Percentiles rank a stretch among this genome's conserved stretches.
Conservation (phyloP, 495 filamentous ascomycete genomes). For the Copromyces sp. region DNA sequence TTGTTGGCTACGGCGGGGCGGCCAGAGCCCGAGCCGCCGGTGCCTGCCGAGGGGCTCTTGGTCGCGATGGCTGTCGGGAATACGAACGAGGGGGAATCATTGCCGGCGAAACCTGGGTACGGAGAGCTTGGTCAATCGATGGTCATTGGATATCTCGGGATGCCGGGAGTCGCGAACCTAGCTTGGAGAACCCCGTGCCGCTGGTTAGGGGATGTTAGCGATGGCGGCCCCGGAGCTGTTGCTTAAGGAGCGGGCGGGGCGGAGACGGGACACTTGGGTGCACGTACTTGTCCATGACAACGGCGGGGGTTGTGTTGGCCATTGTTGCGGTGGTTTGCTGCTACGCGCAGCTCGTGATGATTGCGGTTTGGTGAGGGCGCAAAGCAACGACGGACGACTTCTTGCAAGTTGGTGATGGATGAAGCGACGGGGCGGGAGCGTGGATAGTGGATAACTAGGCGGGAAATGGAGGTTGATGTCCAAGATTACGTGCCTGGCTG, state of each 20-base stretch:
- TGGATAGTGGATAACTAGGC: background rate
- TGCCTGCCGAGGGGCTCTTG: conserved; percentile 62
- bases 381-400: background rate
- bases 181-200: conserved; percentile 97
- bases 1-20: conserved; percentile 86
- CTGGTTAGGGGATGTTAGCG: conserved; percentile 38
- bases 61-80: conserved; percentile 98
- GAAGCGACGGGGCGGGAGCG: conserved; percentile 8
- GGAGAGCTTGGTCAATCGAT: conserved; percentile 5
- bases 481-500: conserved; percentile 27
- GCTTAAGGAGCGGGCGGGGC: conserved; percentile 8
- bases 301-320: conserved; percentile 97
- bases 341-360: conserved; percentile 16
- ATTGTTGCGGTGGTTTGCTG: conserved; percentile 40
- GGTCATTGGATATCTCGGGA: background rate
- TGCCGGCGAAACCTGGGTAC: conserved; percentile 84
- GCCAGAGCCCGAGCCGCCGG: conserved; percentile 68
- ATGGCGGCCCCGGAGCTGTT: conserved; percentile 3
- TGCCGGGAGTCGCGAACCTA: conserved; percentile 50
- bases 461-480: conserved; percentile 16
- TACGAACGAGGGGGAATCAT: conserved; percentile 97
- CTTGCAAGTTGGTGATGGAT: background rate
- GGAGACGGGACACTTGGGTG: conserved; percentile 7
- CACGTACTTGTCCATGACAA: conserved; percentile 99
- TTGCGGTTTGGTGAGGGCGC: conserved; percentile 11